Conservation (phyloP, 306 rosid species). For the Dryas drummondii region DNA sequence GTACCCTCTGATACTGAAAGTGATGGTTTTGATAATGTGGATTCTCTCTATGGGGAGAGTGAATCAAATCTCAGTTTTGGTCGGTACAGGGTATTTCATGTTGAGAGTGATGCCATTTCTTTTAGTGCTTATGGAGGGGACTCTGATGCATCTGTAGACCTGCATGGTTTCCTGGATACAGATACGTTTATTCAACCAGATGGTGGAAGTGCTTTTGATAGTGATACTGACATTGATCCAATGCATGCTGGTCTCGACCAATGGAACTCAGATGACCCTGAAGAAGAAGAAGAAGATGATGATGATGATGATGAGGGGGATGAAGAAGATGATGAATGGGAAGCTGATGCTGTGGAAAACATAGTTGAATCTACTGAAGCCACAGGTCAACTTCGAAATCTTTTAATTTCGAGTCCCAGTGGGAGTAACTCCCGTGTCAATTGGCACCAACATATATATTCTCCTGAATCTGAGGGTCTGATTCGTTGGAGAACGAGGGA, state of each 20-base stretch:
- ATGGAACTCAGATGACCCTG: constrained; percentile 64
- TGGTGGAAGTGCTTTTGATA: constrained; percentile 52
- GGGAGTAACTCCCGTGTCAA: constrained; percentile 33
- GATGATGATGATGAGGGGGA: constrained; percentile 54
- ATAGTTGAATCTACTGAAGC: constrained; percentile 34
- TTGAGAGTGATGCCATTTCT: constrained; percentile 68
- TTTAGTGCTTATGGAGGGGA: constrained; percentile 78
- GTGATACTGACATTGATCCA: constrained; percentile 92
- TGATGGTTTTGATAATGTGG: constrained; percentile 69
- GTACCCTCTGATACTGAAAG: constrained; percentile 73
- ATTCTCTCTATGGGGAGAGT: constrained; percentile 65
- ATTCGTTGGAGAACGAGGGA: constrained; percentile 41
- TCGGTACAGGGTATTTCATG: constrained; percentile 44
- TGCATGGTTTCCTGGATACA: constrained; percentile 62
- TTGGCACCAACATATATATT: constrained; percentile 41
- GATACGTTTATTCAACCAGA: constrained; percentile 48
- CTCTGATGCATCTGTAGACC: constrained; percentile 76
- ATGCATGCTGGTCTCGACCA: constrained; percentile 79
- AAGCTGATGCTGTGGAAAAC: constrained; percentile 53
- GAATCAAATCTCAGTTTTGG: constrained; percentile 72
- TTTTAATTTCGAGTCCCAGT: constrained; percentile 40
- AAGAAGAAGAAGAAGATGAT: constrained; percentile 41
- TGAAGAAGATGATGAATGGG: constrained; percentile 51
- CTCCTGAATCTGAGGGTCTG: constrained; percentile 50
- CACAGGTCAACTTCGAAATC: constrained; percentile 39